Evolutionary conservation across 495 filamentous ascomycete species (phyloP).

Genomic region (Neurospora sp.): DNA sequence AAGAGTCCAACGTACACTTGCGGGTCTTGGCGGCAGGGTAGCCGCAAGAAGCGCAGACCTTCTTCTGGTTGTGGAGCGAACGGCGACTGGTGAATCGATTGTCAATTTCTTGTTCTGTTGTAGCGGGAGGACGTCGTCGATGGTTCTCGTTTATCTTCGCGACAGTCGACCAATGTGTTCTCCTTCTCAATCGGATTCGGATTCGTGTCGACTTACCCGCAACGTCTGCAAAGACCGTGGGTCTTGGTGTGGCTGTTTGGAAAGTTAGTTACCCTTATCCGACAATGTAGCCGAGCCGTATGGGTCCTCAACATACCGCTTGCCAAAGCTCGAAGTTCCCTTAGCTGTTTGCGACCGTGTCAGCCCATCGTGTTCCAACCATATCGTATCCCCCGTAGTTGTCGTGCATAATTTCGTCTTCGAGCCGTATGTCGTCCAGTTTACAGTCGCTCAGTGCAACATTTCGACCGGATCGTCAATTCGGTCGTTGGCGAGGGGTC

Average conservation of each 20-base stretch:
- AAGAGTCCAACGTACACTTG: constrained; percentile 73
- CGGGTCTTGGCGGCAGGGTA: constrained; percentile 94
- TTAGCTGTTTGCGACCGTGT: constrained; percentile 44
- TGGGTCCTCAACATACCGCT: constrained; percentile 42
- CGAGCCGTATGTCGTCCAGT: background rate
- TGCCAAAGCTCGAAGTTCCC: constrained; percentile 95
- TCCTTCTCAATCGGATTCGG: constrained; percentile 1
- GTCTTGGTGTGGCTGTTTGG: constrained; percentile 82
- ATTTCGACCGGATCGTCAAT: background rate
- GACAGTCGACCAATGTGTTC: background rate
- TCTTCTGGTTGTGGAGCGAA: constrained; percentile 98
- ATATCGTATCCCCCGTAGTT: background rate
- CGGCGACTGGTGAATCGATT: constrained; percentile 56
- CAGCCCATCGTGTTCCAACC: constrained; percentile 12
- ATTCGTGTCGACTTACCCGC: constrained; percentile 59
- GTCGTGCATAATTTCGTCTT: background rate
- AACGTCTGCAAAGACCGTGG: constrained; percentile 98
- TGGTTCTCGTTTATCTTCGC: background rate
- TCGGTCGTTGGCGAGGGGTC: background rate
- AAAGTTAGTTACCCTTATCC: constrained; percentile 11
- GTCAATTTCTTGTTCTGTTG: constrained; percentile 12
- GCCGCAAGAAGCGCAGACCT: constrained; percentile 92
- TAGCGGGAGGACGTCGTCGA: background rate
- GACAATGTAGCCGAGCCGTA: background rate
- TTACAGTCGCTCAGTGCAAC: background rate